phyloP scores from a whole-genome alignment of 768 basidiomycete genomes.

The Amylocystis lapponica region DNA sequence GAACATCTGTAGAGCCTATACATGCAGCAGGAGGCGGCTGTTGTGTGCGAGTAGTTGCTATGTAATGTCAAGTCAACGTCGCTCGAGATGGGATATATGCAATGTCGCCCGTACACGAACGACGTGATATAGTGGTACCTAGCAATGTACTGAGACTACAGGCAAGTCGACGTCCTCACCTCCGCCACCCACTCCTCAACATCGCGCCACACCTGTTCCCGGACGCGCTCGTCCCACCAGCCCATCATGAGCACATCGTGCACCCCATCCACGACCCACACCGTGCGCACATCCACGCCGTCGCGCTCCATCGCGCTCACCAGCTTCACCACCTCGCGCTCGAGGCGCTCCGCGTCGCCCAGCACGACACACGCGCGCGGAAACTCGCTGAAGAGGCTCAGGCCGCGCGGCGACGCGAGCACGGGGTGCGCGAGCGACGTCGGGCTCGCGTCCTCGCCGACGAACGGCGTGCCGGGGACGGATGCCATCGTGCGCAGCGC shows the following conservation, averaged over 20 bases:
- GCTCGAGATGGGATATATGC: too few species aligned
- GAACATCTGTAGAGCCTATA: too few species aligned
- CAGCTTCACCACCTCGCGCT: constrained; percentile 40
- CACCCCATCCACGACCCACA: constrained; percentile 26
- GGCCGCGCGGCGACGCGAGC: constrained; percentile 27
- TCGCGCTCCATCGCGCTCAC: constrained; percentile 27
- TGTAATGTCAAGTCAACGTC: too few species aligned
- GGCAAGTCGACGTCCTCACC: neutral
- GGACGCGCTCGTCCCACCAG: constrained; percentile 39
- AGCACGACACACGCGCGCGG: constrained; percentile 40
- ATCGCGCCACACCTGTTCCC: constrained; percentile 32
- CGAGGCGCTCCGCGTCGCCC: constrained; percentile 48
- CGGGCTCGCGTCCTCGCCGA: constrained; percentile 16
- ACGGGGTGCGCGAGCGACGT: constrained; percentile 20
- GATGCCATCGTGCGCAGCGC: constrained; percentile 17
- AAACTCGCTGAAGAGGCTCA: constrained; percentile 40
- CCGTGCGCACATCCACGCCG: constrained; percentile 19
- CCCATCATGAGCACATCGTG: constrained; percentile 42
- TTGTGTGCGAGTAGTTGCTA: too few species aligned
- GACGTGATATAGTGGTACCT: too few species aligned
- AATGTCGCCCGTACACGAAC: too few species aligned
- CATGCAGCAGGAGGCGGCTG: too few species aligned
- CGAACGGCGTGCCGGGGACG: constrained; percentile 13
- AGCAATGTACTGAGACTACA: too few species aligned
- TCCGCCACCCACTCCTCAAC: constrained; percentile 30